phyloP scores from a whole-genome alignment of 1,284 basidiomycete genomes.

The Kwoniella shivajii region DNA sequence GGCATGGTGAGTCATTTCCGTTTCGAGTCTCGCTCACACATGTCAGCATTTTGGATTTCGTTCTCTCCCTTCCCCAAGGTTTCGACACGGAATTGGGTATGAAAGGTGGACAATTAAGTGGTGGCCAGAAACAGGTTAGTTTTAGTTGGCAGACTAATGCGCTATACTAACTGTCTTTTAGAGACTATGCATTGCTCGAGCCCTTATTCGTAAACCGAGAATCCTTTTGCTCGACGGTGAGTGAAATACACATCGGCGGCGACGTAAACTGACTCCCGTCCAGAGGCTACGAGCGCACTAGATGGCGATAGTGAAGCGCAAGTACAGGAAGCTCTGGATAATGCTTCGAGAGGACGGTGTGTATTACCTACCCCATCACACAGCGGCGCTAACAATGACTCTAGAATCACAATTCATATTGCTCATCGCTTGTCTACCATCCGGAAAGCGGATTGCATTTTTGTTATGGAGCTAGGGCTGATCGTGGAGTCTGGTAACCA shows the following conservation, averaged over 20 bases:
- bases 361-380: slow-evolving; percentile 60
- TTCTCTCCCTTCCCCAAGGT: slow-evolving; percentile 76
- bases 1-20: slow-evolving; percentile 31
- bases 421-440: slow-evolving; percentile 94
- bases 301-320: slow-evolving; percentile 61
- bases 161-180: slow-evolving; percentile 56
- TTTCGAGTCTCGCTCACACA: not conserved
- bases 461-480: slow-evolving; percentile 78
- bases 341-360: slow-evolving; percentile 41
- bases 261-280: not conserved
- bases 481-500: slow-evolving; percentile 66
- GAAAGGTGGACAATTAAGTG: slow-evolving; percentile 76
- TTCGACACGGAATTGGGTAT: slow-evolving; percentile 82
- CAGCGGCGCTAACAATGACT: slow-evolving; percentile 83
- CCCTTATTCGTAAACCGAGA: slow-evolving; percentile 79
- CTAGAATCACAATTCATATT: slow-evolving; percentile 86
- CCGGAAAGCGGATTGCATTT: slow-evolving; percentile 76
- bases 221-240: slow-evolving; percentile 83
- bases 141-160: not conserved
- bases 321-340: slow-evolving; percentile 55
- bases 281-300: slow-evolving; percentile 93
- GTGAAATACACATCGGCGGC: slow-evolving; percentile 39
- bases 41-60: slow-evolving; percentile 64
- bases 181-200: slow-evolving; percentile 87
- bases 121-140: slow-evolving; percentile 71